phyloP scores from a whole-genome alignment of 192 early-diverging fungal genomes.

The Podila verticillata region DNA sequence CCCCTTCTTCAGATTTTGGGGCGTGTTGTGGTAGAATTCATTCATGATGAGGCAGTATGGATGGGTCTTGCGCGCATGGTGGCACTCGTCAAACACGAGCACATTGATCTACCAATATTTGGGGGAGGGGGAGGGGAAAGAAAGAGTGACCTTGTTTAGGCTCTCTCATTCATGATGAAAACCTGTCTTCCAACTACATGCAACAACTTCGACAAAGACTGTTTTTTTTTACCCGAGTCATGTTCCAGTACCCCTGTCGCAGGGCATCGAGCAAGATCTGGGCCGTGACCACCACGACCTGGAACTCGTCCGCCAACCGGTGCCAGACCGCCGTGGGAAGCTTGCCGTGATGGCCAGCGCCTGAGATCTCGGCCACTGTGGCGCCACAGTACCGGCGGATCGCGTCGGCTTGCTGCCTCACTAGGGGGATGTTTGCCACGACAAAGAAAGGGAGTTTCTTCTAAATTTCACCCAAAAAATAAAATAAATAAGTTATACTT shows the following conservation, averaged over 20 bases:
- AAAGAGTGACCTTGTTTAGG: background rate
- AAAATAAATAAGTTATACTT: no score
- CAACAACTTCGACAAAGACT: no score
- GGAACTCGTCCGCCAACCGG: conserved; percentile 60
- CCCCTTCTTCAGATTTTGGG: conserved; percentile 14
- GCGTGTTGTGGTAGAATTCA: conserved; percentile 73
- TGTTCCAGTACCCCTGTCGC: conserved; percentile 38
- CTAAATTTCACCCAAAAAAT: conserved; percentile 17
- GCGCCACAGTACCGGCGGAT: conserved; percentile 74
- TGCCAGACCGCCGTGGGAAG: conserved; percentile 71
- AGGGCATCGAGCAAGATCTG: conserved; percentile 84
- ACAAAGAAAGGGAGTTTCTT: conserved; percentile 73
- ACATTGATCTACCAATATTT: conserved; percentile 80
- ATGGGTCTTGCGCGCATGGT: conserved; percentile 81
- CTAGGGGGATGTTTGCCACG: conserved; percentile 88
- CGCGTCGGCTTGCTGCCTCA: conserved; percentile 82
- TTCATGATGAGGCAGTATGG: conserved; percentile 85
- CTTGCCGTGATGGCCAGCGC: conserved; percentile 68
- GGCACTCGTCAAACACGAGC: conserved; percentile 94
- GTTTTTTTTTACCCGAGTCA: no score
- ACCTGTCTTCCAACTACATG: no score
- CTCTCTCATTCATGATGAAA: no score
- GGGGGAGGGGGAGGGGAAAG: no score
- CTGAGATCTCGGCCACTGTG: conserved; percentile 71
- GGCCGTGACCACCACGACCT: conserved; percentile 88